A percentile compares a stretch with the other conserved stretches of the same genome.
Evolutionary conservation across 257 asterid species (phyloP).

Genomic region (Capsicum pubescens): DNA sequence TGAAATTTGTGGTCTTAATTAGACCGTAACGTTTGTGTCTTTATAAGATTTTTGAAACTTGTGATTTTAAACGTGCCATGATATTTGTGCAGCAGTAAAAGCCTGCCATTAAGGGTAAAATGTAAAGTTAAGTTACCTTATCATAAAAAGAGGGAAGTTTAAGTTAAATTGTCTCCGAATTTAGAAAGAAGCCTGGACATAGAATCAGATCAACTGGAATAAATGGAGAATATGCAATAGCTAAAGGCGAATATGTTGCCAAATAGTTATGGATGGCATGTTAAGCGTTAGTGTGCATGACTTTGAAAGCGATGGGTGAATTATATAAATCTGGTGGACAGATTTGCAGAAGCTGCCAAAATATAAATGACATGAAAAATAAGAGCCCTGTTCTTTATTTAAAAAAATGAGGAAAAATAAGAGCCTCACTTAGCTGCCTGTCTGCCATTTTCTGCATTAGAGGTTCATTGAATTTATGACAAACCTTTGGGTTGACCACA

Average conservation of each 20-base stretch:
- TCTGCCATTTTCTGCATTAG: background rate
- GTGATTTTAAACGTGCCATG: background rate
- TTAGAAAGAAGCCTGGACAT: background rate
- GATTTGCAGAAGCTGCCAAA: background rate
- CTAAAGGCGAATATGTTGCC: background rate
- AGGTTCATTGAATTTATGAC: background rate
- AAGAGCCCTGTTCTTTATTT: background rate
- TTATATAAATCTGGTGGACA: background rate
- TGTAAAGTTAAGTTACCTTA: background rate
- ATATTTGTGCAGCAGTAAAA: background rate
- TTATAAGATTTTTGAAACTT: background rate
- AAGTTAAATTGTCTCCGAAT: background rate
- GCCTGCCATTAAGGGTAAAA: background rate
- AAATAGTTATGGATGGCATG: slow-evolving; percentile 15
- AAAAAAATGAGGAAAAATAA: background rate
- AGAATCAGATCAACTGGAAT: background rate
- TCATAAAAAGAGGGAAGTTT: background rate
- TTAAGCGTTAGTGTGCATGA: background rate
- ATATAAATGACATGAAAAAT: background rate
- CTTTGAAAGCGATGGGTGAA: background rate
- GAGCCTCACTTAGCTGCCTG: background rate
- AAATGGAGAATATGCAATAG: background rate
- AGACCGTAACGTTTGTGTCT: too few species aligned
- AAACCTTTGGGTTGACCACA: background rate
- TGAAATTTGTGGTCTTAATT: background rate